Conservation (phyloP, 345 rosid genomes). For the Capsella bursapastoris region DNA sequence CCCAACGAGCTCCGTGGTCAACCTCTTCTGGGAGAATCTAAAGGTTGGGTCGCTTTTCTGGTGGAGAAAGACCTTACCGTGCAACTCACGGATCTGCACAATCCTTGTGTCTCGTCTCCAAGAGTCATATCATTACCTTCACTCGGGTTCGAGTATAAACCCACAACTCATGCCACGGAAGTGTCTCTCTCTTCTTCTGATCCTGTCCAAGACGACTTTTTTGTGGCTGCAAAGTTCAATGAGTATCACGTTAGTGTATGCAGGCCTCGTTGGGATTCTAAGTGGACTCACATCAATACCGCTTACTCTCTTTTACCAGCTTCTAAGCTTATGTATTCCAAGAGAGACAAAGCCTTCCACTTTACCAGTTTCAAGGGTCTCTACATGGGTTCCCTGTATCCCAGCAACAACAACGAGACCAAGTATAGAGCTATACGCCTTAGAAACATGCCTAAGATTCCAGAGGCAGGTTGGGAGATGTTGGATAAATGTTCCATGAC, state of each 20-base stretch:
- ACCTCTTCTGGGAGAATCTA: neutral
- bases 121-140: conserved; percentile 9
- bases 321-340: conserved; percentile 19
- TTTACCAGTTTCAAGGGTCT: conserved; percentile 21
- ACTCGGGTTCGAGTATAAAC: neutral
- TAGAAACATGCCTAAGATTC: conserved; percentile 4
- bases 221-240: conserved; percentile 24
- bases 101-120: conserved; percentile 6
- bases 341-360: conserved; percentile 26
- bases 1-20: neutral
- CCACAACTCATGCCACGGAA: neutral
- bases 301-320: conserved; percentile 11
- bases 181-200: neutral
- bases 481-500: conserved; percentile 17
- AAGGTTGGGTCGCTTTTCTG: conserved; percentile 9
- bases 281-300: too few relatives aligned
- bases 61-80: neutral
- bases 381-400: conserved; percentile 9
- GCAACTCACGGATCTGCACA: conserved; percentile 15
- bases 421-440: neutral
- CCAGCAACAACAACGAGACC: neutral
- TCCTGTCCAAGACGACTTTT: conserved; percentile 15
- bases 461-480: neutral
- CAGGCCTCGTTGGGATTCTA: too few relatives aligned
- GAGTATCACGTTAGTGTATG: conserved; percentile 1